Percentiles rank a stretch among this genome's conserved stretches.
phyloP scores from a whole-genome alignment of 441 rosid species.

The Euphorbia celastroides region DNA sequence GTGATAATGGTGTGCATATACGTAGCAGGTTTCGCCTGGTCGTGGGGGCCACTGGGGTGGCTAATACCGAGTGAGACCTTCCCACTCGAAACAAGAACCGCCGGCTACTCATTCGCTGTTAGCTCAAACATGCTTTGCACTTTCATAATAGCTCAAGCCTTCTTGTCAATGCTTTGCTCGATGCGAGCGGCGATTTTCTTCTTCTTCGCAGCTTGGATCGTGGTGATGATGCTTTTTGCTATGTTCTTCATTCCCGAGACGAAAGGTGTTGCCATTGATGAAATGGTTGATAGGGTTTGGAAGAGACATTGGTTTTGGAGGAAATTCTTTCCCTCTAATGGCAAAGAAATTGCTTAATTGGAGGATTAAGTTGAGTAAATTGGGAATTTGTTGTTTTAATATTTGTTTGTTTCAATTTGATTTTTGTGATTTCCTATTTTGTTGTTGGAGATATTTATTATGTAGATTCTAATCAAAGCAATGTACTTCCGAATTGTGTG shows the following conservation, averaged over 20 bases:
- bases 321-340: conserved; percentile 34
- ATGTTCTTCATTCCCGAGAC: conserved; percentile 55
- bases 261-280: conserved; percentile 52
- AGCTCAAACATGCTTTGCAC: conserved; percentile 74
- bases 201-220: conserved; percentile 62
- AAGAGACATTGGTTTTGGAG: conserved; percentile 56
- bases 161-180: conserved; percentile 59
- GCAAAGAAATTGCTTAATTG: background rate
- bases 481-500: background rate
- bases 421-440: background rate
- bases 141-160: conserved; percentile 58
- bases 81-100: conserved; percentile 39
- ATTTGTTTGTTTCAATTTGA: background rate
- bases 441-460: background rate
- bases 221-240: conserved; percentile 49
- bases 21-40: conserved; percentile 62
- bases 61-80: too few relatives aligned
- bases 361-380: background rate
- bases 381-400: background rate
- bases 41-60: conserved; percentile 41
- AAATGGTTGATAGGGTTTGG: conserved; percentile 55
- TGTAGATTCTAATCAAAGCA: background rate
- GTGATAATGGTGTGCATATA: conserved; percentile 48
- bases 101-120: conserved; percentile 52
- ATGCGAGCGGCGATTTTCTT: conserved; percentile 49